phyloP scores from a whole-genome alignment of 345 rosid species.

The Anastatica hierochuntica region DNA sequence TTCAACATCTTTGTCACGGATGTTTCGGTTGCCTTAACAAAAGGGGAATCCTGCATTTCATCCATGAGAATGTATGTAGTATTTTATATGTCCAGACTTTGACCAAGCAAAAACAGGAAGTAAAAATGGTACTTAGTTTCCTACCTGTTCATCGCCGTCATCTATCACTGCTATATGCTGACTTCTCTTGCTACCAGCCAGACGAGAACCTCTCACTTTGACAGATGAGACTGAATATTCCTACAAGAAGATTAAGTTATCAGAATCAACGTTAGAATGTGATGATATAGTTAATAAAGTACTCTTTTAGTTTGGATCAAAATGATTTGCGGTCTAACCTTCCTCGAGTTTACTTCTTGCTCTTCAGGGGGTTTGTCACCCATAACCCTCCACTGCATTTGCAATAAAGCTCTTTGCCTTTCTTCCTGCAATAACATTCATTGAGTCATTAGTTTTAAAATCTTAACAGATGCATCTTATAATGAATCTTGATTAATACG shows the following conservation, averaged over 20 bases:
- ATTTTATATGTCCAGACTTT: neutral
- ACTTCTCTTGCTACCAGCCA: conserved; percentile 35
- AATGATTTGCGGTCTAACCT: conserved; percentile 32
- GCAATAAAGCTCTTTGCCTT: conserved; percentile 75
- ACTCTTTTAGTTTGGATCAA: too few species aligned
- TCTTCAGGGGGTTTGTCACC: conserved; percentile 68
- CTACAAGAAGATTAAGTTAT: conserved; percentile 24
- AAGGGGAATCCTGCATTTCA: conserved; percentile 44
- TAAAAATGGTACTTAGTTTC: neutral
- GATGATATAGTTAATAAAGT: neutral
- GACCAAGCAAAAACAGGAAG: neutral
- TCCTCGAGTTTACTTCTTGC: conserved; percentile 61
- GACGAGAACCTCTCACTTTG: conserved; percentile 41
- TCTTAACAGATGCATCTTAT: neutral
- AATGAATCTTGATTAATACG: conserved; percentile 2
- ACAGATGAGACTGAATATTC: conserved; percentile 52
- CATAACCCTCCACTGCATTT: conserved; percentile 91
- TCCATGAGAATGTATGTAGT: neutral
- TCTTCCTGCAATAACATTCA: conserved; percentile 45
- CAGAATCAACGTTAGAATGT: neutral
- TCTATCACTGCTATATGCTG: conserved; percentile 21
- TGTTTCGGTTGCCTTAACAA: conserved; percentile 36
- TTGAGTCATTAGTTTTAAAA: neutral
- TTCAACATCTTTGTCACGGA: conserved; percentile 59
- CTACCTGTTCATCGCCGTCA: conserved; percentile 43